Evolutionary conservation across 768 basidiomycete species (phyloP).

Genomic region (Lactifluus hygrophoroides): DNA sequence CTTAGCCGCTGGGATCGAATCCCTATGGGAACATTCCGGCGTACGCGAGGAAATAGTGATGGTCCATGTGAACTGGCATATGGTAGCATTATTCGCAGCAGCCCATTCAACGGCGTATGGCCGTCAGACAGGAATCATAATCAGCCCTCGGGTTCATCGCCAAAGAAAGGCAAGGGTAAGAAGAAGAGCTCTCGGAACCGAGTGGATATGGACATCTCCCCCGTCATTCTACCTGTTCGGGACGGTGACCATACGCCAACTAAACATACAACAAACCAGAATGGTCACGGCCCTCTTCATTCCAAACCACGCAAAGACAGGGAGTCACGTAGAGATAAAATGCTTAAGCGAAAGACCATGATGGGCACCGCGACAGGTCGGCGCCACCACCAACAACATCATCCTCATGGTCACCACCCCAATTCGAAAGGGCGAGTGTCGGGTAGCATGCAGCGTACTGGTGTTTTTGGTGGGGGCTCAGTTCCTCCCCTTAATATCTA

Average conservation of each 20-base stretch:
- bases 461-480: slow-evolving; percentile 22
- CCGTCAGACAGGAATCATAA: slow-evolving; percentile 16
- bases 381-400: slow-evolving; percentile 38
- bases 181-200: slow-evolving; percentile 24
- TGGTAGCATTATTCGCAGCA: slow-evolving; percentile 14
- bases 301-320: slow-evolving; percentile 46
- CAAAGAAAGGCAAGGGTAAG: slow-evolving; percentile 27
- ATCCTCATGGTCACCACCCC: slow-evolving; percentile 53
- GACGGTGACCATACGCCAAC: slow-evolving; percentile 49
- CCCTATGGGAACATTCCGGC: slow-evolving; percentile 64
- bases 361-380: slow-evolving; percentile 31
- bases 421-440: slow-evolving; percentile 54
- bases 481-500: slow-evolving; percentile 21
- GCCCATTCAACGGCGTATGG: slow-evolving; percentile 22
- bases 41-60: slow-evolving; percentile 37
- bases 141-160: slow-evolving; percentile 20
- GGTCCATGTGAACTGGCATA: slow-evolving; percentile 12
- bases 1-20: slow-evolving; percentile 68
- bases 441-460: slow-evolving; percentile 43
- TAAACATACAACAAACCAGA: slow-evolving; percentile 27
- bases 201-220: slow-evolving; percentile 36
- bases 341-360: slow-evolving; percentile 46
- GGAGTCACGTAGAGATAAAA: slow-evolving; percentile 57
- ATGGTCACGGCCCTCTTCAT: slow-evolving; percentile 27
- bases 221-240: slow-evolving; percentile 42